Evolutionary conservation across 129 eudicot species (phyloP).

Genomic region (Chrysanthemum lavandulifolium): DNA sequence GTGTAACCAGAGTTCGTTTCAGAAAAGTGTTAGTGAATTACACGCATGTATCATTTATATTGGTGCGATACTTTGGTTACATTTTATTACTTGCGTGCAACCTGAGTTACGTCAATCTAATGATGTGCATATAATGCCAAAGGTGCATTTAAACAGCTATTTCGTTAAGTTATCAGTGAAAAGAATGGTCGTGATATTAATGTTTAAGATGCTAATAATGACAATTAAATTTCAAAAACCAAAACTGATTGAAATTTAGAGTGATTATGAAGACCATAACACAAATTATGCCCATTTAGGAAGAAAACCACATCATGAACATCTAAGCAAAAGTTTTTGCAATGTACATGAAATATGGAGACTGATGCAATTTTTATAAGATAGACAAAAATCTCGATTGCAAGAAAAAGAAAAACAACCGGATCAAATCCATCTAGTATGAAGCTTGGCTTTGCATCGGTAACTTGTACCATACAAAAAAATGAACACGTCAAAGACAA

Average conservation of each 20-base stretch:
- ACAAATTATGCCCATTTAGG: background rate
- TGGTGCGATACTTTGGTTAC: background rate
- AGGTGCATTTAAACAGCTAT: too few species aligned
- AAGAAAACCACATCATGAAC: background rate
- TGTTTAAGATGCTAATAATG: too few species aligned
- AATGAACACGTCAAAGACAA: background rate
- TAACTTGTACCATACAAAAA: constrained; percentile 10
- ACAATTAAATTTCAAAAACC: too few species aligned
- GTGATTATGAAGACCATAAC: background rate
- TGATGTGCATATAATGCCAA: too few species aligned
- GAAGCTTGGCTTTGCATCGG: constrained; percentile 1
- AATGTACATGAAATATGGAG: background rate
- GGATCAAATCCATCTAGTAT: constrained; percentile 9
- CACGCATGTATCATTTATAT: background rate
- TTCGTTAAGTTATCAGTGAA: too few species aligned
- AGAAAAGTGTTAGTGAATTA: background rate
- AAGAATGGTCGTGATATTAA: too few species aligned
- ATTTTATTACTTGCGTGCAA: background rate
- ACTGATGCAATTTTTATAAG: constrained; percentile 4
- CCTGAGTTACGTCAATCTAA: too few species aligned
- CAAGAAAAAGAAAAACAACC: constrained; percentile 16
- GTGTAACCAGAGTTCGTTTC: too few species aligned
- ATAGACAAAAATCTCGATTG: background rate
- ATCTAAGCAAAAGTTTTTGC: background rate
- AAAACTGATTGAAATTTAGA: background rate